Conservation (phyloP, 495 filamentous ascomycete genomes). For the Penicillium pulvis region DNA sequence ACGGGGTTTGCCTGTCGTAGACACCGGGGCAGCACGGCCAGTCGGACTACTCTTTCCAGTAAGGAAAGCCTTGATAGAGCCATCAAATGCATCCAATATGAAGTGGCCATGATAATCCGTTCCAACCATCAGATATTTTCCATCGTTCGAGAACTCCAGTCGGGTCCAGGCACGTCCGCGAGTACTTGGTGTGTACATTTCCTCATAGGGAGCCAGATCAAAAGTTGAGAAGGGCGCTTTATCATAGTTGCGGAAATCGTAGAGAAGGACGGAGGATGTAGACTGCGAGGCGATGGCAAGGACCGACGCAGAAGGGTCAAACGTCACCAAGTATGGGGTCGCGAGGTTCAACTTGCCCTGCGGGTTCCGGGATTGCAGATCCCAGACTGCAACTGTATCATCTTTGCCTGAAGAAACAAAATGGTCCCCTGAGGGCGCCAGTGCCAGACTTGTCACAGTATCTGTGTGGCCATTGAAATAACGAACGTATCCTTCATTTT, state of each 20-base stretch:
- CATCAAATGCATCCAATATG: conserved; percentile 87
- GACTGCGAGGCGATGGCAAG: conserved; percentile 87
- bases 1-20: conserved; percentile 47
- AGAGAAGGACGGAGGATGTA: conserved; percentile 77
- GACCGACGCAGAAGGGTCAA: conserved; percentile 84
- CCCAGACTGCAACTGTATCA: conserved; percentile 87
- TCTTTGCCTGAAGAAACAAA: conserved; percentile 91
- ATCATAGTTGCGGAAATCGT: conserved; percentile 91
- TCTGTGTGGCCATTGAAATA: conserved; percentile 91
- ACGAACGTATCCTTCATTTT: conserved; percentile 91
- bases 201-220: conserved; percentile 65
- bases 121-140: conserved; percentile 78
- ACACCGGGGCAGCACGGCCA: conserved; percentile 49
- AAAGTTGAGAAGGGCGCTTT: conserved; percentile 86
- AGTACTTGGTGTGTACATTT: conserved; percentile 54
- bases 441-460: conserved; percentile 74
- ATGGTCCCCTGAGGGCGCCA: conserved; percentile 68
- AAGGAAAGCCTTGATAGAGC: conserved; percentile 67
- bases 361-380: conserved; percentile 68
- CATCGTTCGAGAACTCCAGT: conserved; percentile 93
- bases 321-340: conserved; percentile 79
- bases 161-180: conserved; percentile 70
- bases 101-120: conserved; percentile 82
- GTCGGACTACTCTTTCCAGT: conserved; percentile 45
- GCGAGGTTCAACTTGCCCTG: conserved; percentile 76